Conservation (phyloP, 225 moss, liverwort and hornwort genomes). For the Bryum argenteum region DNA sequence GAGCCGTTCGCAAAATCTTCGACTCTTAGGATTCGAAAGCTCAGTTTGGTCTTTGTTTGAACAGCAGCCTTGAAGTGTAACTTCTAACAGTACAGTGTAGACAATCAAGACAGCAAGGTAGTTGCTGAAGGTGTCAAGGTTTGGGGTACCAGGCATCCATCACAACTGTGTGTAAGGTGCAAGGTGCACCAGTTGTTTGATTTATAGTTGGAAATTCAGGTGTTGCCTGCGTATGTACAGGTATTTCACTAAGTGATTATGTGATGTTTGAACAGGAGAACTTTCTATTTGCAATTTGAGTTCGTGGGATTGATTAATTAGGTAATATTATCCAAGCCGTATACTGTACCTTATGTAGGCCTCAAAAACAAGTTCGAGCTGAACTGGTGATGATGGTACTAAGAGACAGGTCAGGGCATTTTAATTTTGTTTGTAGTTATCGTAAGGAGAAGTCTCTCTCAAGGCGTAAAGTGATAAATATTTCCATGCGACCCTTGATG, state of each 20-base stretch:
- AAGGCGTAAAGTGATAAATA: no score
- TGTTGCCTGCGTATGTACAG: background rate
- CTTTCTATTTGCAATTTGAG: background rate
- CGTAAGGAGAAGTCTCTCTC: no score
- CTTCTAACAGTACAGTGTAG: conserved; percentile 13
- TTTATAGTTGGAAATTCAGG: background rate
- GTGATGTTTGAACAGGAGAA: background rate
- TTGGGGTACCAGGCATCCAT: background rate
- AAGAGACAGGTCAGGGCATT: no score
- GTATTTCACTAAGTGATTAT: background rate
- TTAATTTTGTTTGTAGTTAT: no score
- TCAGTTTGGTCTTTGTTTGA: background rate
- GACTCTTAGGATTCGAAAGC: conserved; percentile 41
- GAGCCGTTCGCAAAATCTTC: conserved; percentile 51
- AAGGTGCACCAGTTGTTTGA: conserved; percentile 11
- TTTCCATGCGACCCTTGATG: no score
- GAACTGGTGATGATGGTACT: no score
- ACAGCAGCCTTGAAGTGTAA: background rate
- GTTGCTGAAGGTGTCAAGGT: conserved; percentile 14
- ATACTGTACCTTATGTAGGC: no score
- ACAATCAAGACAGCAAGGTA: conserved; percentile 15
- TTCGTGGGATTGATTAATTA: background rate
- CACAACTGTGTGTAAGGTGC: background rate
- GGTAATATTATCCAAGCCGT: no score
- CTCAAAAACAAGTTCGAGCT: no score